Evolutionary conservation across 2,329 filamentous ascomycete species (phyloP).

Genomic region (Arachnomyces sp.): DNA sequence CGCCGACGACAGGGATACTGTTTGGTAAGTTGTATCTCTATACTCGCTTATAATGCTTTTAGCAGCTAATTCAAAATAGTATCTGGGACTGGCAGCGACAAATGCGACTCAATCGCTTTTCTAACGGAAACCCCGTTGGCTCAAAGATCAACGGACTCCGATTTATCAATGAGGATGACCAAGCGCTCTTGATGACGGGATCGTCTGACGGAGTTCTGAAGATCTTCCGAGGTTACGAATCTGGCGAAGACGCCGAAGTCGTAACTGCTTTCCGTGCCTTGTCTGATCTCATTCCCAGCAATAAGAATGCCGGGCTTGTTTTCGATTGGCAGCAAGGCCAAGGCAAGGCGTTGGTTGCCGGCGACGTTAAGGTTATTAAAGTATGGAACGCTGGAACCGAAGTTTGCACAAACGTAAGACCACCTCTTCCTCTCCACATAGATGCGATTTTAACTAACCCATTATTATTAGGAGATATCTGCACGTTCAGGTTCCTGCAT

Average conservation of each 20-base stretch:
- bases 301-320: slow-evolving; percentile 88
- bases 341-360: slow-evolving; percentile 87
- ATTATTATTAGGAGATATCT: slow-evolving; percentile 62
- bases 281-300: slow-evolving; percentile 88
- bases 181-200: slow-evolving; percentile 87
- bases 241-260: slow-evolving; percentile 66
- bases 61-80: slow-evolving; percentile 25
- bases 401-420: slow-evolving; percentile 65
- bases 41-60: slow-evolving; percentile 5
- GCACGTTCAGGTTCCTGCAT: slow-evolving; percentile 92
- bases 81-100: slow-evolving; percentile 91
- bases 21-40: slow-evolving; percentile 44
- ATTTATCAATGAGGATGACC: slow-evolving; percentile 98
- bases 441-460: slow-evolving; percentile 4
- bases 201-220: slow-evolving; percentile 92
- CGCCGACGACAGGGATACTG: slow-evolving; percentile 83
- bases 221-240: slow-evolving; percentile 87
- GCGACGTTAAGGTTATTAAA: slow-evolving; percentile 88
- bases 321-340: slow-evolving; percentile 99
- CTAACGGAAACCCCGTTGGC: slow-evolving; percentile 84
- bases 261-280: slow-evolving; percentile 87
- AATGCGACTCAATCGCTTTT: slow-evolving; percentile 71
- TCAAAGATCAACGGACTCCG: slow-evolving; percentile 91
- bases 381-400: slow-evolving; percentile 95
- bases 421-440: not conserved